These are phyloP conservation scores for Penicillium freii DNA, from an alignment of 2,329 filamentous ascomycete species.

Conservation along the genomic window DNA sequence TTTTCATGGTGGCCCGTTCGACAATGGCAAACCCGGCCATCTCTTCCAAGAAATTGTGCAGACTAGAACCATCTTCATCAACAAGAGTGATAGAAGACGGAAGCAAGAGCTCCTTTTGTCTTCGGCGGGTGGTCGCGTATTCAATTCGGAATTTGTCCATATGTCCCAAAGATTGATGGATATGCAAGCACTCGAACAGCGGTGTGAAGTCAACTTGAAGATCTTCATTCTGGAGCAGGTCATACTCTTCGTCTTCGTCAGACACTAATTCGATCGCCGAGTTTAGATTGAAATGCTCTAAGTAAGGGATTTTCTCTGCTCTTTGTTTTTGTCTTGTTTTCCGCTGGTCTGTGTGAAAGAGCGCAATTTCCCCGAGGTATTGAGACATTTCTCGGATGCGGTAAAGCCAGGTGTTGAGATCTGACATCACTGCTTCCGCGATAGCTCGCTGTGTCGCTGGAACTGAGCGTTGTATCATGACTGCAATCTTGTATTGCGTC, in stretches of 20 bases:
- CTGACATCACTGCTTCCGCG: conserved; percentile 93
- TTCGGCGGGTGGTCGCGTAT: conserved; percentile 85
- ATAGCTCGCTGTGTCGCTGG: conserved; percentile 90
- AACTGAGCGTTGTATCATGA: conserved; percentile 93
- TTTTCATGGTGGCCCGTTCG: conserved; percentile 88
- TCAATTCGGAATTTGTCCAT: conserved; percentile 86
- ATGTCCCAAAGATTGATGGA: conserved; percentile 90
- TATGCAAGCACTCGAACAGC: conserved; percentile 91
- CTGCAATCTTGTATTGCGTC: conserved; percentile 89
- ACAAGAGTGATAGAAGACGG: conserved; percentile 72
- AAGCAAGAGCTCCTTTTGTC: conserved; percentile 87
- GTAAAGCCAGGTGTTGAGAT: conserved; percentile 95
- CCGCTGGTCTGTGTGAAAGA: conserved; percentile 91
- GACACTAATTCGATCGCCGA: conserved; percentile 93
- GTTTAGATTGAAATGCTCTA: conserved; percentile 85
- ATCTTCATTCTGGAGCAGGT: conserved; percentile 92
- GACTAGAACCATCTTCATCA: conserved; percentile 76
- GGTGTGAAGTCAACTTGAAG: conserved; percentile 92
- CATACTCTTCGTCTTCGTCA: conserved; percentile 93
- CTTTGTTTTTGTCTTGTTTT: conserved; percentile 80
- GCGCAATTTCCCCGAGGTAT: conserved; percentile 91
- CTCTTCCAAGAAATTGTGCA: conserved; percentile 89
- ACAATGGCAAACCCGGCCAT: conserved; percentile 97
- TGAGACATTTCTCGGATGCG: conserved; percentile 94
- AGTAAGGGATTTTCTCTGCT: conserved; percentile 69